Percentiles rank a stretch among this genome's conserved stretches.
Conservation (phyloP, 2,329 filamentous ascomycete genomes). For the Pseudocercospora cruenta region DNA sequence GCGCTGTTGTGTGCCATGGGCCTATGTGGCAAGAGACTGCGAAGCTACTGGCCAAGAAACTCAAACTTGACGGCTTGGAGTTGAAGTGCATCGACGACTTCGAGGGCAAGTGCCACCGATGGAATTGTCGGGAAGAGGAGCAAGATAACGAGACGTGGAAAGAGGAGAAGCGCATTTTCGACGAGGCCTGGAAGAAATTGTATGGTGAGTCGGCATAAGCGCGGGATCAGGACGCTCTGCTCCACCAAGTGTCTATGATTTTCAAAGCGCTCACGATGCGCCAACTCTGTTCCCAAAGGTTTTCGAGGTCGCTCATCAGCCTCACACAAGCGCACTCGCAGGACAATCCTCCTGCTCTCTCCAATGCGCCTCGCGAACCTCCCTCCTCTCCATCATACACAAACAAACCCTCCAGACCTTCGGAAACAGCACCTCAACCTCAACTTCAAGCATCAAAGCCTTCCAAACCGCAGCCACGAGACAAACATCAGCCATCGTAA, state of each 20-base stretch:
- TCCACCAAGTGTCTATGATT: too few species aligned
- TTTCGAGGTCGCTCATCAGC: too few species aligned
- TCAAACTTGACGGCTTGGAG: background rate
- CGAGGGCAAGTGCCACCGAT: background rate
- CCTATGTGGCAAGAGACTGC: background rate
- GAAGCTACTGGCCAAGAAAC: background rate
- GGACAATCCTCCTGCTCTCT: background rate
- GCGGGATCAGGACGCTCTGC: too few species aligned
- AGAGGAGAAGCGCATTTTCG: too few species aligned
- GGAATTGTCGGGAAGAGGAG: background rate
- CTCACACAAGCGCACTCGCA: background rate
- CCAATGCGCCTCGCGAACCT: background rate
- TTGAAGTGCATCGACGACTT: background rate
- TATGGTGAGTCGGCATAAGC: too few species aligned
- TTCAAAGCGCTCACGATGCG: too few species aligned
- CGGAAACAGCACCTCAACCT: background rate
- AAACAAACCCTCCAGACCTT: background rate
- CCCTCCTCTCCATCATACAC: background rate
- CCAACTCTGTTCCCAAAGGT: too few species aligned
- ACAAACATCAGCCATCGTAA: conserved; percentile 3
- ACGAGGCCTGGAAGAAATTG: too few species aligned
- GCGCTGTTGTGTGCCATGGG: background rate
- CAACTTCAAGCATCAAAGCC: background rate
- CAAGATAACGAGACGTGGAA: background rate
- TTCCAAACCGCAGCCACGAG: background rate